These are phyloP conservation scores for Pichia sp. DNA, from an alignment of 1,139 yeast species.

Conservation along the genomic window DNA sequence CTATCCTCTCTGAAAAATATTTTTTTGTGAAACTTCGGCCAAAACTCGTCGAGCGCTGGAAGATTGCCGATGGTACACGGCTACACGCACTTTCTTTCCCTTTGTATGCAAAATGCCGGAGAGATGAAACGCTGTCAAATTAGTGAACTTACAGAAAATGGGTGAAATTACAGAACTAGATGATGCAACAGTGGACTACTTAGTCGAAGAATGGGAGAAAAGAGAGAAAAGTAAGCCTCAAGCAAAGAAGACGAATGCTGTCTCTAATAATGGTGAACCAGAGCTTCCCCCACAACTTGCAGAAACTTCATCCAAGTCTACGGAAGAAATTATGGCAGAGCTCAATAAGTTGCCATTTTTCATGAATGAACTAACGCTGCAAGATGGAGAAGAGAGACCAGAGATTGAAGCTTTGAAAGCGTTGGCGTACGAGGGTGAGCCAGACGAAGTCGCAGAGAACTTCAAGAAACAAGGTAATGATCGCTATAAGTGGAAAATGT, in stretches of 20 bases:
- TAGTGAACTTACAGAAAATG: slow-evolving; percentile 15
- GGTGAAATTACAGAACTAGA: slow-evolving; percentile 24
- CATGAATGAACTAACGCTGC: slow-evolving; percentile 82
- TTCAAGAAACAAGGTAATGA: slow-evolving; percentile 94
- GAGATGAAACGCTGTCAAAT: too few relatives aligned
- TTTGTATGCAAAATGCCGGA: too few relatives aligned
- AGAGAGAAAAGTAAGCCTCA: slow-evolving; percentile 9
- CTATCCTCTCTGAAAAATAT: too few relatives aligned
- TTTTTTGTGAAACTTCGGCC: too few relatives aligned
- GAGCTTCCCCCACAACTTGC: slow-evolving; percentile 76
- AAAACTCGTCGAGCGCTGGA: too few relatives aligned
- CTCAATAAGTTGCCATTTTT: slow-evolving; percentile 85
- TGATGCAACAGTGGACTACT: slow-evolving; percentile 15
- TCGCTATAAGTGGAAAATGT: slow-evolving; percentile 63
- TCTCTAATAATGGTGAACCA: slow-evolving; percentile 56
- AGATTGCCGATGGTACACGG: too few relatives aligned
- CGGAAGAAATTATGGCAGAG: slow-evolving; percentile 74
- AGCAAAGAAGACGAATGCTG: slow-evolving; percentile 33
- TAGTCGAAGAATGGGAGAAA: slow-evolving; percentile 42
- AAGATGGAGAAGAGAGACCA: slow-evolving; percentile 67
- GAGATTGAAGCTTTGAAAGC: slow-evolving; percentile 85
- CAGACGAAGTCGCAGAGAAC: slow-evolving; percentile 82
- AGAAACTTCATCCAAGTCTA: slow-evolving; percentile 54
- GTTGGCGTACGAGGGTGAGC: slow-evolving; percentile 92
- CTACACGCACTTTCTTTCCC: too few relatives aligned